Evolutionary conservation across 179 eudicot genomes (phyloP), one percentile per base, ranked within the genome.

Genomic region (Spinacia oleracea): DNA sequence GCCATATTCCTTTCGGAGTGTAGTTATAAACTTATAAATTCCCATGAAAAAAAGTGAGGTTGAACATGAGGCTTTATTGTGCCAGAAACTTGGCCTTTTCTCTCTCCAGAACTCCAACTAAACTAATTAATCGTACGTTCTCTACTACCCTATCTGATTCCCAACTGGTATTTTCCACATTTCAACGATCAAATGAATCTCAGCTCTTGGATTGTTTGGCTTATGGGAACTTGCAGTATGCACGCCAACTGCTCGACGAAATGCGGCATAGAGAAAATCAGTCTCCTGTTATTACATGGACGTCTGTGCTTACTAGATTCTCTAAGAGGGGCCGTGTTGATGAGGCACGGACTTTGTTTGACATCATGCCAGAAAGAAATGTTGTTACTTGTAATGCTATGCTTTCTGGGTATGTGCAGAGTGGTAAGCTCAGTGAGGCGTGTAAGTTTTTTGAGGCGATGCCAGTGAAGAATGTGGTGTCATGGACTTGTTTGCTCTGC

Each of bases 401-500:
- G 87, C 77, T 87, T 3, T 84, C 84, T 53, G 87, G 83, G 78
- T 87, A 84, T 51, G 79, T 87, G 14, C 74, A 53, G 15, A 76
- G 45, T 51, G 84, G 81, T 45, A 84, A 83, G 72, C 18, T 82
- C 69, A 70, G 46, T 62, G 89, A 87, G 63, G 89, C 87, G 21
- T 76, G 16, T 60, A 64, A 38, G 55, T 79, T 87, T 62, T 87
- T 84, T 18, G 78, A 80, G 72, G 86, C 60, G 8, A 87, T 87
- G 84, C 73, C 56, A 10, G 83, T 77, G 73, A 87, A 66, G 86
- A 84, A 82, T 80, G 89, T 87, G 75, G 89, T 87, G 34, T 84
- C 87, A 10, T 82, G 89, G 87, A 87, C 86, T 32, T 80, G 87
- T 5, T 76, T 87, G 86, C 83, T 87, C 27, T 60, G 74, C 80